These are phyloP conservation scores for Sugiyamaella chiloensis DNA, from an alignment of 805 yeast genomes.

Conservation along the genomic window DNA sequence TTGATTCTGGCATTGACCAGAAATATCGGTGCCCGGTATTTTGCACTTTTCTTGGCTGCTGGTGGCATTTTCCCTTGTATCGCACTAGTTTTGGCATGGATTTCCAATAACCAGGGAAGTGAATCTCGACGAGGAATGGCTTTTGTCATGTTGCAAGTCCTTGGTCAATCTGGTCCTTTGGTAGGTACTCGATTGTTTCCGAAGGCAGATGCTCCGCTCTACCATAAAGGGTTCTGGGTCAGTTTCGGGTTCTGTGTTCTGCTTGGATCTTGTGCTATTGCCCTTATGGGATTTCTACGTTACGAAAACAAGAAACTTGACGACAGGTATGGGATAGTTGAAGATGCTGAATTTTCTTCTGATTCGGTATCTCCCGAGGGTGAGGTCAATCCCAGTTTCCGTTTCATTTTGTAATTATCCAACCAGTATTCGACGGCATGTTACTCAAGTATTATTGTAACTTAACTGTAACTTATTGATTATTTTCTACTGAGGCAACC, in stretches of 20 bases:
- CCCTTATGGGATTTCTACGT: conserved; percentile 13
- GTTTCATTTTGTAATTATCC: conserved; percentile 13
- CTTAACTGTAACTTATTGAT: too few species aligned
- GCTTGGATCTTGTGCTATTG: conserved; percentile 18
- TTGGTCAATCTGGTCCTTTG: conserved; percentile 35
- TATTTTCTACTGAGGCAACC: too few species aligned
- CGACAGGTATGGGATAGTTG: conserved; percentile 21
- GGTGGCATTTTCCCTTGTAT: conserved; percentile 30
- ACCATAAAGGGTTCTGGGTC: conserved; percentile 27
- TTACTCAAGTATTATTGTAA: too few species aligned
- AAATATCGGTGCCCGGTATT: conserved; percentile 26
- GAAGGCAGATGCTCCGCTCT: conserved; percentile 24
- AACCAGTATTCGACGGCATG: too few species aligned
- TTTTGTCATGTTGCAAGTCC: conserved; percentile 28
- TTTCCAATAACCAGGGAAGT: conserved; percentile 30
- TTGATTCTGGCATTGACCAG: conserved; percentile 27
- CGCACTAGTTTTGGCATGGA: conserved; percentile 28
- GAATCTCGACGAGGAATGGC: conserved; percentile 31
- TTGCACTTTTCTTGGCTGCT: conserved; percentile 30
- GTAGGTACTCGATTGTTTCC: conserved; percentile 33
- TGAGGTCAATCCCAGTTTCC: conserved; percentile 17
- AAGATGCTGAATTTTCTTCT: conserved; percentile 8
- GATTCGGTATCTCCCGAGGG: conserved; percentile 13
- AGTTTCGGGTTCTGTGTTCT: conserved; percentile 21
- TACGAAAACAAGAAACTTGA: conserved; percentile 22